Evolutionary conservation across 1,284 basidiomycete species (phyloP).

Genomic region (Ganoderma multipileum): DNA sequence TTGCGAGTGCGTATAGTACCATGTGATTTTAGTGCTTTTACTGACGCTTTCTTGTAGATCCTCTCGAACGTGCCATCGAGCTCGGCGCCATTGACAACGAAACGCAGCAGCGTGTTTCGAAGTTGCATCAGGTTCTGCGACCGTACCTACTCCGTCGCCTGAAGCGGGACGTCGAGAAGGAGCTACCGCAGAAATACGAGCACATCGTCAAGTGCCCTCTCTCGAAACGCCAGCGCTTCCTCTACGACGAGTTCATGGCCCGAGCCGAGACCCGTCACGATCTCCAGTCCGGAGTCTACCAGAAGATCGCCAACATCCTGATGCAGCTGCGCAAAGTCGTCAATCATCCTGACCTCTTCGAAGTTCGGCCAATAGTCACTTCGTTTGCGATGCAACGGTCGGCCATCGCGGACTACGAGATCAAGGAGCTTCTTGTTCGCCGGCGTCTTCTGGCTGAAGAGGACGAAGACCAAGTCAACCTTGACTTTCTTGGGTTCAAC

Average conservation of each 20-base stretch:
- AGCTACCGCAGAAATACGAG: conserved; percentile 94
- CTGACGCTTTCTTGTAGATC: conserved; percentile 58
- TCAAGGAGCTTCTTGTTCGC: conserved; percentile 88
- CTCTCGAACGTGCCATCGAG: conserved; percentile 94
- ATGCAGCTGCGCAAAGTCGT: conserved; percentile 98
- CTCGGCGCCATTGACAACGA: conserved; percentile 87
- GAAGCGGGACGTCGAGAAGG: conserved; percentile 96
- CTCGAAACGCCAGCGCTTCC: conserved; percentile 93
- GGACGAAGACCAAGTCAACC: conserved; percentile 58
- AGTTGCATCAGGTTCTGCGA: conserved; percentile 91
- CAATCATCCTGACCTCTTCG: conserved; percentile 96
- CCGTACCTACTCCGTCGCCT: conserved; percentile 95
- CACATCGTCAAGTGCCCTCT: conserved; percentile 92
- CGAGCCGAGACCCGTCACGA: conserved; percentile 89
- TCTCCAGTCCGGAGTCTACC: conserved; percentile 84
- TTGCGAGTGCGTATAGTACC: conserved; percentile 75
- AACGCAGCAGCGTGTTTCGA: conserved; percentile 85
- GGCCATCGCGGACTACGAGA: conserved; percentile 86
- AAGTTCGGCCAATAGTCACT: conserved; percentile 92
- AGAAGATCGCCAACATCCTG: conserved; percentile 95
- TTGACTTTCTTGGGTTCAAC: conserved; percentile 71
- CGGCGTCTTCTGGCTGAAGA: conserved; percentile 63
- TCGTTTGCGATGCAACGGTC: conserved; percentile 89
- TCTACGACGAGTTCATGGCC: conserved; percentile 99
- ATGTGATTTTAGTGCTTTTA: neutral